Conservation (phyloP, 176 grass and related monocot genomes). For the Triticum turgidum region DNA sequence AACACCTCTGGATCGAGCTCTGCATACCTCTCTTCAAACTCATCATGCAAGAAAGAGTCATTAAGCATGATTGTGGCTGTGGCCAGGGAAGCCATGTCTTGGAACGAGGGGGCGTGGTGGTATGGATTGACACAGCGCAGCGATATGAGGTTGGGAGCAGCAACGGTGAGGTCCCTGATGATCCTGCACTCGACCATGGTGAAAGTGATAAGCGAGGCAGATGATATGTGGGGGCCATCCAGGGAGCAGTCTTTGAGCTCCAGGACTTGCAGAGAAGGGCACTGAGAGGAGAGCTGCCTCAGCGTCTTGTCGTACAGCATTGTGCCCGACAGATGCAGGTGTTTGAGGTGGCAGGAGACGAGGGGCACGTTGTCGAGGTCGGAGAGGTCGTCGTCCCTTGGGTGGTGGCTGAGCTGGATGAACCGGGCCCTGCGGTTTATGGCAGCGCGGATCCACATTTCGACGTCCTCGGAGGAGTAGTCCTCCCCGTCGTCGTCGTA, state of each 20-base stretch:
- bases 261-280: not conserved
- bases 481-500: not conserved
- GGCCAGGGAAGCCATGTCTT: not conserved
- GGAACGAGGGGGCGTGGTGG: not conserved
- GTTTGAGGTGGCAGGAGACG: not conserved
- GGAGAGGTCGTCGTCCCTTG: not conserved
- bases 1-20: no score
- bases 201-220: not conserved
- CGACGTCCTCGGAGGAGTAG: not conserved
- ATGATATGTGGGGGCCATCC: not conserved
- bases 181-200: not conserved
- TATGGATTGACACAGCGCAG: not conserved
- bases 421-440: not conserved
- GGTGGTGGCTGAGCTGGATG: not conserved
- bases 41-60: conserved; percentile 11
- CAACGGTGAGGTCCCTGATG: not conserved
- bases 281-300: not conserved
- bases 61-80: not conserved
- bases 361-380: not conserved
- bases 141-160: not conserved
- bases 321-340: not conserved
- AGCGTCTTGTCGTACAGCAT: not conserved
- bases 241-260: not conserved
- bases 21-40: no score
- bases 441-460: not conserved